Base-by-base conservation (phyloP, 208 protist species). In the Trypanosoma caninum region DNA sequence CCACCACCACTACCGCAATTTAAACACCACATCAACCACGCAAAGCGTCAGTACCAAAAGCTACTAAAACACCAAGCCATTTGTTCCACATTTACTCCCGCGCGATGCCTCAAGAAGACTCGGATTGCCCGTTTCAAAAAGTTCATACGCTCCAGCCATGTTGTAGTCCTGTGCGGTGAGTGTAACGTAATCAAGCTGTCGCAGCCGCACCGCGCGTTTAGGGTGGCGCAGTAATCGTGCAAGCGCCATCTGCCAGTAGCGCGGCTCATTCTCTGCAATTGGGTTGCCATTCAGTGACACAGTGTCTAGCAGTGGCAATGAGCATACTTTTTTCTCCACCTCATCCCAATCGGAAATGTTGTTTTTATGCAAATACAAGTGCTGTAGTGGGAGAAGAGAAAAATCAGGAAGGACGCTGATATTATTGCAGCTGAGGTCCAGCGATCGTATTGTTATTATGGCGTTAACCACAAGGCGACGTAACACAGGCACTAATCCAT, bases 261-360 rank as follows among this genome's bases (percentile, higher is more conserved):
- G 30, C 22, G 57, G 54, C 6, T 72, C 68, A 50, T 78, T 71
- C 69, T 91, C 76, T 9, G 82, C 74, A 44, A 95, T 79, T 7
- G 88, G 88, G 69, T 91, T 95, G 10, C 88, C 88, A 71, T 95
- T 78, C 52, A 95, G 64, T 14, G 88, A 89, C 30, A 95, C 42
- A 0, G 71, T 47, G 7, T 71, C 22, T 11, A 91, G 63, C 40
- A 78, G 78, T 6, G 82, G 84, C 27, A 95, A 73, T 11, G 76
- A 57, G 40, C 78, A 82, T n/a, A 94, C 74, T 0, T 71, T 45
- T 35, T 50, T 51, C 64, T 91, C 83, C 16, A 95, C 72, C 51
- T 91, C 72, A 5, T 48, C 53, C 79, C 83, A 95, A 56, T 88
- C 84, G 14, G 53, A 45, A 38, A 95, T 88, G 30, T 64, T 57